Evolutionary conservation across 148 eudicot species (phyloP).

Genomic region (Camellia sinensis): DNA sequence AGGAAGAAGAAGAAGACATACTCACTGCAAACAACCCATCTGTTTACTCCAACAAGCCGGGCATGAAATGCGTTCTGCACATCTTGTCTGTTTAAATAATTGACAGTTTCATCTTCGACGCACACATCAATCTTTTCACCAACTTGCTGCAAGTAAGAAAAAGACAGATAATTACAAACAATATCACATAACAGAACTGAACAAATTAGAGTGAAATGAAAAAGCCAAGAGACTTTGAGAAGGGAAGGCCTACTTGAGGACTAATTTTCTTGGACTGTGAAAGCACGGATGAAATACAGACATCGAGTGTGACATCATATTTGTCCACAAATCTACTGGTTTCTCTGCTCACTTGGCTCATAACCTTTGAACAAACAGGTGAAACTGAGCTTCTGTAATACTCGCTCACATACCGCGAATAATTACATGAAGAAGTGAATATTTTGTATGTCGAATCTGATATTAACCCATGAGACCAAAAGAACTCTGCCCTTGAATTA

Average conservation of each 20-base stretch:
- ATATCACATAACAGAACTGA: not conserved
- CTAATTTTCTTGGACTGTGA: slow-evolving; percentile 78
- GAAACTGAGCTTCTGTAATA: slow-evolving; percentile 75
- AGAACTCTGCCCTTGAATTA: slow-evolving; percentile 93
- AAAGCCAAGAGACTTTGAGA: not conserved
- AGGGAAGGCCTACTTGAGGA: slow-evolving; percentile 49
- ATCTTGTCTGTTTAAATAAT: slow-evolving; percentile 75
- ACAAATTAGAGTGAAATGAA: not conserved
- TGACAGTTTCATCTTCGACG: slow-evolving; percentile 83
- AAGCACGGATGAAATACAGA: slow-evolving; percentile 80
- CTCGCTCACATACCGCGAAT: slow-evolving; percentile 83
- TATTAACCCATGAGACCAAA: slow-evolving; percentile 97
- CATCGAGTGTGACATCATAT: slow-evolving; percentile 95
- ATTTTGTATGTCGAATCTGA: slow-evolving; percentile 85
- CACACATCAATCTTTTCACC: slow-evolving; percentile 81
- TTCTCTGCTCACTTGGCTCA: slow-evolving; percentile 72
- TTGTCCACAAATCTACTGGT: slow-evolving; percentile 91
- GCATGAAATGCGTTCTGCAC: slow-evolving; percentile 83
- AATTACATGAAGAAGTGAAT: slow-evolving; percentile 80
- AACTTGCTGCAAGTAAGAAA: slow-evolving; percentile 40
- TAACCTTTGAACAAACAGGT: slow-evolving; percentile 66
- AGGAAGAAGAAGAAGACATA: slow-evolving; percentile 20
- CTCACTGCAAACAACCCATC: slow-evolving; percentile 87
- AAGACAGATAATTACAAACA: not conserved
- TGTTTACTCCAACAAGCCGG: slow-evolving; percentile 69